Base-by-base conservation (phyloP, 1,139 yeast species). In the Pneumocystis sp. region DNA sequence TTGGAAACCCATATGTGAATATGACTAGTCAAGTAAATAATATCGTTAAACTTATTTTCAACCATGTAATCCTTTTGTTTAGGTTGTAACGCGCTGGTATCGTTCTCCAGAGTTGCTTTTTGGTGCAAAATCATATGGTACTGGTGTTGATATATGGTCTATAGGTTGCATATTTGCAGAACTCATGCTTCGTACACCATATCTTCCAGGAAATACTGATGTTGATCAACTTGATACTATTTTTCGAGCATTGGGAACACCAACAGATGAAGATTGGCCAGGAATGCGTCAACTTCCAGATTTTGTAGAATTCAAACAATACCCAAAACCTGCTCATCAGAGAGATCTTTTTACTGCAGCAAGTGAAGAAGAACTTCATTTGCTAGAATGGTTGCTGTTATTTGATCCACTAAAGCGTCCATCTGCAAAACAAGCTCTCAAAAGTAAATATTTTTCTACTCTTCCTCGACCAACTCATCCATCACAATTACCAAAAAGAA, bases 81-180 rank as follows among this genome's bases (percentile, higher is more conserved):
- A 95, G 25, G 98, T 93, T 65, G 98, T 93, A 10, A 93, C 98
- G 0, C 93, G 93, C 67, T 93, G 98, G 98, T 93, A 93, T 74
- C 81, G 98, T 69, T 97, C 98, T 0, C 97, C 98, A 0, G 98
- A 93, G 74, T 78, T 93, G 61, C 78, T 93, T 59, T 76, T 93
- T 57, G 98, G 98, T 0, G 90, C 96, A 1, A 79, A 96, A 63
- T 96, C 93, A 76, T 93, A 93, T 73, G 87, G 97, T 0, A 96
- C 97, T 0, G 93, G 97, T 0, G 87, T 93, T 61, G 71, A 93
- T 75, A 75, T 89, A 64, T 93, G 98, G 98, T 97, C 98, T 0
- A 89, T 90, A 10, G 98, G 98, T 0, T 93, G 98, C 75, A 93
- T 95, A 10, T 80, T 93, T 70, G 98, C 96, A 0, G 99, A 95